Evolutionary conservation across 2,329 filamentous ascomycete genomes (phyloP), one percentile per base, ranked within the genome.

Genomic region (Chaetoscypha palmicola): DNA sequence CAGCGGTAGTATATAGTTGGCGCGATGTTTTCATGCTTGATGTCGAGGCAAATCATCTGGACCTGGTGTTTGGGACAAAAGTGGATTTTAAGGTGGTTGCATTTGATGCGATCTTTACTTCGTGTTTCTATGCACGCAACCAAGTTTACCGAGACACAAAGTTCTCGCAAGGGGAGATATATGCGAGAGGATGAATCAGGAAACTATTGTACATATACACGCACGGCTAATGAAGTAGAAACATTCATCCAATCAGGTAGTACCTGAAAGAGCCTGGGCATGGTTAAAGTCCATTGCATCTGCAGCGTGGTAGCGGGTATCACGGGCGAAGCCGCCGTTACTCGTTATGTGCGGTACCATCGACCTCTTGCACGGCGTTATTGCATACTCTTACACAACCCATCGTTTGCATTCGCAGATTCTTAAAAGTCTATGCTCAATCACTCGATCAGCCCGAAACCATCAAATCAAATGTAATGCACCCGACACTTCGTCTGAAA

Each of bases 1-100:
- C 22, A 34, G 20, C 19, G 34, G 22, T 16, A 28, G 30, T 36
- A 20, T 34, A 17, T 14, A 36, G 22, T 31, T 32, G 17, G 17
- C 21, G 11, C 31, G 17, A 24, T 38, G 28, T n/a, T 31, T 24
- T 14, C 17, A 10, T 26, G 14, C 12, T 23, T 43, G n/a, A 19
- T 24, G 21, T 21, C 31, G 42, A 41, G 36, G 33, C 21, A 44
- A 34, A 16, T 14, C 20, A 33, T 12, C 36, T 28, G 32, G 19
- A 33, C 24, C 28, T 14, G 41, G 46, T 45, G 46, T 47, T 50
- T 28, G 44, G 44, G n/a, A n/a, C n/a, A n/a, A 46, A 49, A 49
- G 47, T 38, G 46, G 28, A 31, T 52, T 49, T 40, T 45, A 19
- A 24, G 21, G 33, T 22, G 28, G n/a, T 46, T 37, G 41, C 43